Conservation (phyloP, 2,329 filamentous ascomycete genomes). For the Monilinia fructicola region DNA sequence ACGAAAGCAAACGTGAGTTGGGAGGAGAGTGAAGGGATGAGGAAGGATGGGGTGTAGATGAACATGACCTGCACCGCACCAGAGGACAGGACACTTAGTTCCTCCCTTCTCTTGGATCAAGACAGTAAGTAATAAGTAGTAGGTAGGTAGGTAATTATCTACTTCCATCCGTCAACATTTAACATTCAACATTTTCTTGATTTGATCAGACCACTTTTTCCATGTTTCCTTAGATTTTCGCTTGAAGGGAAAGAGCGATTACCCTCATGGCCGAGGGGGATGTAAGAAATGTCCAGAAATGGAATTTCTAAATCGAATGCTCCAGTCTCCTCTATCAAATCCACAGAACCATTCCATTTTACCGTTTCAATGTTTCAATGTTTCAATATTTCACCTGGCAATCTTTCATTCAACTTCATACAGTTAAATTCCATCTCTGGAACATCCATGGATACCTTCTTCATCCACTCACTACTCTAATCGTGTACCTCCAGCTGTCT, state of each 20-base stretch:
- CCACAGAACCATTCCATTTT: no score
- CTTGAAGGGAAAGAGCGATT: constrained; percentile 5
- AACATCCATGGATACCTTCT: background rate
- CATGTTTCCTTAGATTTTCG: background rate
- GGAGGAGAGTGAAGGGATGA: background rate
- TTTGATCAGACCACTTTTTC: background rate
- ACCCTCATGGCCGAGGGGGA: background rate
- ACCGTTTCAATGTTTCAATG: no score
- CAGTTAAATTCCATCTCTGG: no score
- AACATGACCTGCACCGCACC: background rate
- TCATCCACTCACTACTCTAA: background rate
- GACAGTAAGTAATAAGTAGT: no score
- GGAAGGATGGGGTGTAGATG: background rate
- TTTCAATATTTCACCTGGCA: no score
- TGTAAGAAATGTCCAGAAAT: background rate
- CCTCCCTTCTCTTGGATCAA: no score
- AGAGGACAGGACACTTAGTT: background rate
- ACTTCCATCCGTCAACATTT: no score
- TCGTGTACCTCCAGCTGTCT: background rate
- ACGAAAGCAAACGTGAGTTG: background rate
- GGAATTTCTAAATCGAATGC: background rate
- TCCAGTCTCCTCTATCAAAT: background rate
- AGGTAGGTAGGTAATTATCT: no score
- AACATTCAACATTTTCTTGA: background rate
- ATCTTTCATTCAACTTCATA: background rate